These are phyloP conservation scores for Linderniella brevidens DNA, from an alignment of 257 asterid species.

Conservation along the genomic window DNA sequence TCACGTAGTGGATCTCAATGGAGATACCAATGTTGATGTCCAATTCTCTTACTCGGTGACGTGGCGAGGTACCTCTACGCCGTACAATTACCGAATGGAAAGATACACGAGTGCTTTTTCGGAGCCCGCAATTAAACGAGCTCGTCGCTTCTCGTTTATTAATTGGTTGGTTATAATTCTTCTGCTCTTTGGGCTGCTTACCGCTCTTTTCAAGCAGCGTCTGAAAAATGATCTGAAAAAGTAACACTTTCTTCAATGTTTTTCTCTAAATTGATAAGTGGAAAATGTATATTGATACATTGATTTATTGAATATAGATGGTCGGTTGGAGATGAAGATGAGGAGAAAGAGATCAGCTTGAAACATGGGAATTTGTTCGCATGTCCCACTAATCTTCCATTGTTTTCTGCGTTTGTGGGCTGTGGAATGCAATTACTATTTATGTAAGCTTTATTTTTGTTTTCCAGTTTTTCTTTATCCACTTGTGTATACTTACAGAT, in stretches of 20 bases:
- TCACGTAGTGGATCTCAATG: slow-evolving; percentile 45
- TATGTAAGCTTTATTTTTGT: slow-evolving; percentile 35
- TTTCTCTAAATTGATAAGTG: slow-evolving; percentile 5
- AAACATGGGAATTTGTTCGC: slow-evolving; percentile 55
- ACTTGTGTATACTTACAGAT: not conserved
- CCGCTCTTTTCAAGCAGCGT: slow-evolving; percentile 36
- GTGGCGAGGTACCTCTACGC: slow-evolving; percentile 41
- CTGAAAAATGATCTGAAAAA: slow-evolving; percentile 65
- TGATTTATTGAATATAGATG: slow-evolving; percentile 25
- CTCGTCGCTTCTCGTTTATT: slow-evolving; percentile 58
- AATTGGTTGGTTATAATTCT: slow-evolving; percentile 40
- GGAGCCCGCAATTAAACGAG: slow-evolving; percentile 31
- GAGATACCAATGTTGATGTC: slow-evolving; percentile 31
- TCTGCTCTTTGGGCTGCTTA: slow-evolving; percentile 50
- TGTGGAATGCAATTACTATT: slow-evolving; percentile 60
- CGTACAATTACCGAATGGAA: slow-evolving; percentile 42
- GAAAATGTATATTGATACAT: slow-evolving; percentile 5
- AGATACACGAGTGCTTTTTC: slow-evolving; percentile 46
- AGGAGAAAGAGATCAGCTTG: slow-evolving; percentile 75
- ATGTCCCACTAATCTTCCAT: slow-evolving; percentile 43
- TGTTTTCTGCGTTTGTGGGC: slow-evolving; percentile 65
- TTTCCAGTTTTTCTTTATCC: slow-evolving; percentile 1
- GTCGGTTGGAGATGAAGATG: slow-evolving; percentile 65
- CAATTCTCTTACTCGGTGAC: slow-evolving; percentile 50
- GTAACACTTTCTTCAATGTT: slow-evolving; percentile 27